Evolutionary conservation across 1,139 yeast genomes (phyloP).

Genomic region (Debaryomyces coudertii): DNA sequence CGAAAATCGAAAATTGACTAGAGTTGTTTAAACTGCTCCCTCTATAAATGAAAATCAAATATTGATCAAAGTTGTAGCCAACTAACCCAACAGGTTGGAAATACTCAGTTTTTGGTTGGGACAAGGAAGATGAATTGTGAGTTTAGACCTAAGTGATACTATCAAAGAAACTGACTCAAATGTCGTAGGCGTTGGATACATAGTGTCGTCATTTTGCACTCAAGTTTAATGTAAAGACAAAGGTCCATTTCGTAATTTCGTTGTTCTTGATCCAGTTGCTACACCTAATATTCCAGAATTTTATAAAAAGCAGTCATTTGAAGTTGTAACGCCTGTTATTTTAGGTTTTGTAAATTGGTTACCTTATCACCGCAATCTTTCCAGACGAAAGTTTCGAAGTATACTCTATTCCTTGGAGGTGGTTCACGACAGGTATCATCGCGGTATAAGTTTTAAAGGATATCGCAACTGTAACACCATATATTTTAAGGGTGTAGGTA

Average conservation of each 20-base stretch:
- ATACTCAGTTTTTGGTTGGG: constrained; percentile 36
- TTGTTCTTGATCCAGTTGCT: constrained; percentile 38
- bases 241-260: constrained; percentile 68
- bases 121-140: constrained; percentile 49
- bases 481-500: constrained; percentile 55
- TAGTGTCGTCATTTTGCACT: constrained; percentile 29
- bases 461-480: constrained; percentile 54
- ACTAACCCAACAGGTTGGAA: constrained; percentile 81
- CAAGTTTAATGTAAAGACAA: constrained; percentile 31
- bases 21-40: too few species aligned
- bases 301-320: constrained; percentile 52
- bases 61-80: constrained; percentile 61
- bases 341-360: constrained; percentile 55
- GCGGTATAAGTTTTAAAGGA: constrained; percentile 61
- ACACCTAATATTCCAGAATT: constrained; percentile 36
- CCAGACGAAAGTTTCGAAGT: constrained; percentile 25
- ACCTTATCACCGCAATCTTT: constrained; percentile 27
- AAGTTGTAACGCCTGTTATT: constrained; percentile 64
- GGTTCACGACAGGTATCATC: constrained; percentile 56
- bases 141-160: constrained; percentile 65
- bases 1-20: too few species aligned
- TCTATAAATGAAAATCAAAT: constrained; percentile 46
- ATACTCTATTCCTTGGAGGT: constrained; percentile 63
- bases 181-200: constrained; percentile 56
- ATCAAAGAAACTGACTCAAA: constrained; percentile 57